phyloP scores from a whole-genome alignment of 1,284 basidiomycete genomes.

The Trichosporon sp. region DNA sequence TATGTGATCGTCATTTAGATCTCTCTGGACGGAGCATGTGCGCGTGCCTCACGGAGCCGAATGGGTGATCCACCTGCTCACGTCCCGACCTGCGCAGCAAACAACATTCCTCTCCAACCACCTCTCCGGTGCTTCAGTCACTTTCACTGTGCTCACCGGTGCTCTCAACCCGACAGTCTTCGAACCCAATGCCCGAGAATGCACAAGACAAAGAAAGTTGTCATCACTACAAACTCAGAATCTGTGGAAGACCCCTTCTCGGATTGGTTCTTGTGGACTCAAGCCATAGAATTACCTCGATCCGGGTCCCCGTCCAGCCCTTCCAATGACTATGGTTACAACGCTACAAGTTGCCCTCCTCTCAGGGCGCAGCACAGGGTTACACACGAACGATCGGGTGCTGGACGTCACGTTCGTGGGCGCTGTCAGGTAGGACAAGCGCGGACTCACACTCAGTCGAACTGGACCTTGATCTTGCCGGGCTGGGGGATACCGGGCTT shows the following conservation, averaged over 20 bases:
- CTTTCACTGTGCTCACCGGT: neutral
- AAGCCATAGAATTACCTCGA: neutral
- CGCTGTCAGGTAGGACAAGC: neutral
- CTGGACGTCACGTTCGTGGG: neutral
- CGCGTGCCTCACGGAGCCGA: slow-evolving; percentile 5
- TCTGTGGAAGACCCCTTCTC: neutral
- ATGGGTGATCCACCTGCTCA: slow-evolving; percentile 5
- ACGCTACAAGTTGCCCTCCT: neutral
- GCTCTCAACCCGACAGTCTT: neutral
- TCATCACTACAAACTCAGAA: neutral
- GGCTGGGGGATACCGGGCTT: neutral
- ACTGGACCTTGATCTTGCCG: slow-evolving; percentile 16
- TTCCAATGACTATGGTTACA: neutral
- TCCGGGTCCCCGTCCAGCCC: neutral
- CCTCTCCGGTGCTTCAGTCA: no score
- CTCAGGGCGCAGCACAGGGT: neutral
- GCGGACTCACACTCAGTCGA: neutral
- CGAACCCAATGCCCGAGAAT: neutral
- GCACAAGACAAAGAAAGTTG: neutral
- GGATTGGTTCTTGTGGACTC: neutral
- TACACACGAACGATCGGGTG: neutral
- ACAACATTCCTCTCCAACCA: neutral
- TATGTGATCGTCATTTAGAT: neutral
- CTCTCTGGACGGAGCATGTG: neutral
- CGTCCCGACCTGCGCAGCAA: neutral